A percentile compares a stretch with the other conserved stretches of the same genome.
These are phyloP conservation scores for Crepidotus variabilis DNA, from an alignment of 768 basidiomycete species.

Conservation along the genomic window DNA sequence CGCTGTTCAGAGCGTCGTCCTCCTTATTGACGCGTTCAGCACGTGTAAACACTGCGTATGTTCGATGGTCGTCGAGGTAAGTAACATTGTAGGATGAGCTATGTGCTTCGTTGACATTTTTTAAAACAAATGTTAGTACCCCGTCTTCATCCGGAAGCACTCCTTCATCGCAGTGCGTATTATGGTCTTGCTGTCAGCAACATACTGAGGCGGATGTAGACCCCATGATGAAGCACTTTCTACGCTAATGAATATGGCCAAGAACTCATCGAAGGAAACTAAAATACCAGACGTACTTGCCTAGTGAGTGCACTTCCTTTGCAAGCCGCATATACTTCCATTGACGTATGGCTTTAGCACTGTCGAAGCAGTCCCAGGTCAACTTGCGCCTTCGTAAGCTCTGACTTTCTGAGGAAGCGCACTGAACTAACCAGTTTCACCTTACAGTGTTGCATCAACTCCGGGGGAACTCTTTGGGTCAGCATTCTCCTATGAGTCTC, in stretches of 20 bases:
- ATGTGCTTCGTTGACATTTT: not conserved
- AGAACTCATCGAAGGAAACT: not conserved
- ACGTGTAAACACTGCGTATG: not conserved
- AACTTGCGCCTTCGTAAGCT: not conserved
- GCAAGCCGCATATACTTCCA: not conserved
- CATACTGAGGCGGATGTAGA: not conserved
- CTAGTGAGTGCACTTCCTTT: not conserved
- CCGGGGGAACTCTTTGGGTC: not conserved
- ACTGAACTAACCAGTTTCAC: not conserved
- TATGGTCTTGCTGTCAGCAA: not conserved
- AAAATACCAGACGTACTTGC: not conserved
- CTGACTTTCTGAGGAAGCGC: not conserved
- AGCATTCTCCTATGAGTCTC: not conserved
- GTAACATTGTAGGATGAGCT: not conserved
- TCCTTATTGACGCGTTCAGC: not conserved
- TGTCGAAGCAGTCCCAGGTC: not conserved
- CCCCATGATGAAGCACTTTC: not conserved
- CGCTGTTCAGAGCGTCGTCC: not conserved
- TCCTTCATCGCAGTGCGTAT: not conserved
- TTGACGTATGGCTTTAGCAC: not conserved
- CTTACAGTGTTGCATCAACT: not conserved
- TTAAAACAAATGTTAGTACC: not conserved
- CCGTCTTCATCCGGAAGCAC: not conserved
- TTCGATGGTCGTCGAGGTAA: not conserved
- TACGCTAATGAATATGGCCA: not conserved